Percentiles rank a stretch among this genome's conserved stretches.
Evolutionary conservation across 345 rosid species (phyloP).

Genomic region (Eucalyptus microcorys): DNA sequence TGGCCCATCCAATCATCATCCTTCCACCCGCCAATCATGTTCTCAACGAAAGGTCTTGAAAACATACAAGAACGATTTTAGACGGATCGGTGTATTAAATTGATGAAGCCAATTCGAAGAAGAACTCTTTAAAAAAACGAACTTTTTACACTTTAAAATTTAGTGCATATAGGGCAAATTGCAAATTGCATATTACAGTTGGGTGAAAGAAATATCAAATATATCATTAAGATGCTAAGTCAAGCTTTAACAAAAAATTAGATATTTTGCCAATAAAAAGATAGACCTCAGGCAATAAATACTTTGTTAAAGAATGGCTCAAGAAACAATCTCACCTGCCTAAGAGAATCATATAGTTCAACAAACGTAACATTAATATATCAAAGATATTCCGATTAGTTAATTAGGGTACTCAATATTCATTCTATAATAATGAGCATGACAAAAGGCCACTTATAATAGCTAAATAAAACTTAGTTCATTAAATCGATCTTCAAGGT

Average conservation of each 20-base stretch:
- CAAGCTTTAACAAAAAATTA: background rate
- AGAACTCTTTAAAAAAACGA: background rate
- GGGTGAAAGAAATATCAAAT: background rate
- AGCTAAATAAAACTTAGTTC: background rate
- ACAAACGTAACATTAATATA: background rate
- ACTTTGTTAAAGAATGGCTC: background rate
- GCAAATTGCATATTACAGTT: background rate
- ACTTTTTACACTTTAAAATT: background rate
- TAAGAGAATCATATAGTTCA: background rate
- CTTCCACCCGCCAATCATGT: background rate
- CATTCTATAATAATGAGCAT: background rate
- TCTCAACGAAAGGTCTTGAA: background rate
- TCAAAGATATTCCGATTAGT: background rate
- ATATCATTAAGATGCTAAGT: rapidly evolving
- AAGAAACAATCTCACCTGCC: background rate
- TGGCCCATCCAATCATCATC: background rate
- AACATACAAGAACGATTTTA: background rate
- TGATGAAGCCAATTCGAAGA: background rate
- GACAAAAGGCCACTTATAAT: background rate
- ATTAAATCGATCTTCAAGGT: background rate
- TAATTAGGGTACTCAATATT: background rate
- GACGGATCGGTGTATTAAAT: background rate
- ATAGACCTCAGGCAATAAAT: background rate
- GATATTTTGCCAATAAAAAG: background rate
- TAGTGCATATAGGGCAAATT: background rate